Evolutionary conservation across 148 eudicot genomes (phyloP), one percentile per base, ranked within the genome.

Genomic region (Amaranthus hypochondriacus): DNA sequence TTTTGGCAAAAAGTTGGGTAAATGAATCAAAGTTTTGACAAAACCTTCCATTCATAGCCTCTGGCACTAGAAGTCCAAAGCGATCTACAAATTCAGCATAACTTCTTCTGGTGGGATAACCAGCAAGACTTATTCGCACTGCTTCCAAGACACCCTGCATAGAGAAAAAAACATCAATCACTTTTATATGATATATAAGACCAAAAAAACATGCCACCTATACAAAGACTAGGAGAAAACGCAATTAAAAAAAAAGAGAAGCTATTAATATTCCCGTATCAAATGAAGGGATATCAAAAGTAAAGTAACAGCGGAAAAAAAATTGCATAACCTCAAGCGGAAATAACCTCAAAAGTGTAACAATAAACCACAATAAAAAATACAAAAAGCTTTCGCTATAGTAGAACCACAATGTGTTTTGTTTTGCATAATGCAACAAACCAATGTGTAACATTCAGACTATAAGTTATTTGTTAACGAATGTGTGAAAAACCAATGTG

Each of bases 91-190:
- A 95, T 75, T 95, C 99, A 44, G 85, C 83, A 71, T 88, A 95
- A 68, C 92, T 92, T 78, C 87, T 87, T 77, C 97, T 82, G 66
- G 99, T 95, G 59, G 99, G 99, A 83, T 92, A 95, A 73, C 99
- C 99, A 68, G 99, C 99, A 73, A 92, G 79, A 86, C 99, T 95
- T 80, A 95, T 95, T 70, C 97, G 88, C 71, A 92, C 89, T 48
- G 99, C 99, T 84, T 95, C 99, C 73, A 95, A 78, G 61, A 95
- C 99, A 75, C 99, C 97, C 99, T 92, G 82, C 85, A 84, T 13
- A 68, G 62, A 76, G 39, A 43, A 47, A 52, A 66, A 65, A 12
- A 28, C 47, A 5, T 9, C 43, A 56, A 68, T 71, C 49, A 62
- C 62, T 60, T 68, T 43, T 53, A 50, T 39, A 73, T 21, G 49